Percentiles rank a stretch among this genome's conserved stretches.
phyloP scores from a whole-genome alignment of 139 green algal species.

The Chlorella sorokiniana region DNA sequence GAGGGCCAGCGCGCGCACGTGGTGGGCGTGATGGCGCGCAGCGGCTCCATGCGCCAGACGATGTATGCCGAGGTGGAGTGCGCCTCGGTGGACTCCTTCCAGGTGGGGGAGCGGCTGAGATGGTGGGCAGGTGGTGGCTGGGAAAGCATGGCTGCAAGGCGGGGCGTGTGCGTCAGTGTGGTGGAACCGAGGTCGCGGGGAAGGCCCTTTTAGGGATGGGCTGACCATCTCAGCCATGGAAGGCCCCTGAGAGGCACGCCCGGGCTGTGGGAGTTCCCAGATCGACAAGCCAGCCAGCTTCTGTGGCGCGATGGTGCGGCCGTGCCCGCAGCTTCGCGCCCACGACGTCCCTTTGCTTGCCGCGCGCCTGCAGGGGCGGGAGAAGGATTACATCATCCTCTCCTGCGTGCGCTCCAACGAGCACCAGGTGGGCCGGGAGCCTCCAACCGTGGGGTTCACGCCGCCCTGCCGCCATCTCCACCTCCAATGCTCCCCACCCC shows the following conservation, averaged over 20 bases:
- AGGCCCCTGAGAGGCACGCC: no score
- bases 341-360: background rate
- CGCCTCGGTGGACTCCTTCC: slow-evolving; percentile 86
- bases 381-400: slow-evolving; percentile 99
- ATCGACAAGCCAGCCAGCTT: no score
- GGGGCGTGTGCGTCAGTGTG: no score
- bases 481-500: no score
- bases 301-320: no score
- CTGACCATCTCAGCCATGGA: no score
- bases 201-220: no score
- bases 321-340: no score
- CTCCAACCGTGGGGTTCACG: no score
- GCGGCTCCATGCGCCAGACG: slow-evolving; percentile 78
- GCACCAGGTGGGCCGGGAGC: slow-evolving; percentile 86
- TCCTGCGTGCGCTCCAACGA: slow-evolving; percentile 97
- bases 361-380: slow-evolving; percentile 62
- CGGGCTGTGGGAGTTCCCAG: no score
- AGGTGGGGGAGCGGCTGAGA: slow-evolving; percentile 32
- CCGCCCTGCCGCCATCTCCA: no score
- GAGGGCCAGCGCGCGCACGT: slow-evolving; percentile 96
- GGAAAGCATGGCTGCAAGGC: background rate
- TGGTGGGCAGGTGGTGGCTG: background rate
- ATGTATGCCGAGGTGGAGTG: slow-evolving; percentile 90
- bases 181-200: no score
- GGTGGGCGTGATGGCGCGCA: slow-evolving; percentile 76